Conservation (phyloP, 2,329 filamentous ascomycete species). For the Colletotrichum salicis region DNA sequence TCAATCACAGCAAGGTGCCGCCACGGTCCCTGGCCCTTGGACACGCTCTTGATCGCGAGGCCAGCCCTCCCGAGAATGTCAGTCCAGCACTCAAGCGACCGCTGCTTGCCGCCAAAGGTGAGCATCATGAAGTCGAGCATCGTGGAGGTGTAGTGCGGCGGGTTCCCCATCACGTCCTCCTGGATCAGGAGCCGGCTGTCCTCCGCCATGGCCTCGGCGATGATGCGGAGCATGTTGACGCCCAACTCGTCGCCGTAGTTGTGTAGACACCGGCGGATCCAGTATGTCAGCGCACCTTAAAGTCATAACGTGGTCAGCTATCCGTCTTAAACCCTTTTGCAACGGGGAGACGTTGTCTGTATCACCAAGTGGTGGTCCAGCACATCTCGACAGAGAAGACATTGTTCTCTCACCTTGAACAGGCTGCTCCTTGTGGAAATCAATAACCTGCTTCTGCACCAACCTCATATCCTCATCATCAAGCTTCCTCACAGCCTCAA, state of each 20-base stretch:
- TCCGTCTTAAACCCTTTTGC: neutral
- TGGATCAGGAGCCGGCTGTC: constrained; percentile 48
- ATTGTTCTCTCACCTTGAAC: constrained; percentile 28
- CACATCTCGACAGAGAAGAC: neutral
- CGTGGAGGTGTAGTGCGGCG: constrained; percentile 40
- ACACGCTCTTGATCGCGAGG: constrained; percentile 41
- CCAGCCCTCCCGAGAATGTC: constrained; percentile 40
- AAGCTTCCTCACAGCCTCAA: constrained; percentile 39
- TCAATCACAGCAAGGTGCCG: constrained; percentile 37
- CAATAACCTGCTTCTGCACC: constrained; percentile 35
- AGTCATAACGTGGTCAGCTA: neutral
- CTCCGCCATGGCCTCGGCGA: constrained; percentile 43
- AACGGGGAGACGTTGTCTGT: neutral
- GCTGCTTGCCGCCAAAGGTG: constrained; percentile 47
- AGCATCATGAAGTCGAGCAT: constrained; percentile 47
- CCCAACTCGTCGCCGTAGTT: constrained; percentile 48
- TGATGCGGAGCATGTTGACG: constrained; percentile 44
- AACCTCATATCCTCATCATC: constrained; percentile 37
- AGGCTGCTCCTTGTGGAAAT: constrained; percentile 44
- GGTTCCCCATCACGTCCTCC: constrained; percentile 44
- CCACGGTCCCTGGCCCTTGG: constrained; percentile 32
- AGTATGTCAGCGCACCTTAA: constrained; percentile 49
- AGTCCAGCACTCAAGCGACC: constrained; percentile 42
- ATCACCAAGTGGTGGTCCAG: no score
- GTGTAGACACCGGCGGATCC: constrained; percentile 50